These are phyloP conservation scores for Anthostomella pinea DNA, from an alignment of 2,329 filamentous ascomycete species.

Conservation along the genomic window DNA sequence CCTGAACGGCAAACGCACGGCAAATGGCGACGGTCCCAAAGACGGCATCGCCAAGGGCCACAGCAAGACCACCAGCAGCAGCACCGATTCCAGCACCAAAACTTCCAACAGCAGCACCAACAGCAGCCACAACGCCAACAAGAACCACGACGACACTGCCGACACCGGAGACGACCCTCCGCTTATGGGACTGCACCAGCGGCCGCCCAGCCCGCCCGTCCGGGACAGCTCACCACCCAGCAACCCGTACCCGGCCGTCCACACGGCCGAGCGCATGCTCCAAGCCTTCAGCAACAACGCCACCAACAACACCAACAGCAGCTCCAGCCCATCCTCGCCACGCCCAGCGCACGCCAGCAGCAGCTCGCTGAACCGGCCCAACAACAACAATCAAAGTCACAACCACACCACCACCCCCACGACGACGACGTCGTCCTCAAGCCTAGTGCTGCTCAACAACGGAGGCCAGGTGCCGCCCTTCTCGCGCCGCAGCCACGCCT, in stretches of 20 bases:
- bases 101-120: neutral
- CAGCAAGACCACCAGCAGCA: neutral
- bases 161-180: neutral
- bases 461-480: too few relatives aligned
- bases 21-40: neutral
- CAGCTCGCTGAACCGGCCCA: too few relatives aligned
- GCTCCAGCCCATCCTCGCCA: too few relatives aligned
- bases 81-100: neutral
- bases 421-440: neutral
- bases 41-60: constrained; percentile 1
- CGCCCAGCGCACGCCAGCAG: too few relatives aligned
- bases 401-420: too few relatives aligned
- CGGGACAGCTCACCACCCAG: constrained; percentile 4
- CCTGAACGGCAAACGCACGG: neutral
- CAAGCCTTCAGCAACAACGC: too few relatives aligned
- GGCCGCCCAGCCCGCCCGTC: constrained; percentile 3
- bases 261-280: constrained; percentile 1
- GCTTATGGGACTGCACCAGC: constrained; percentile 1
- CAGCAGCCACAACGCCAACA: neutral
- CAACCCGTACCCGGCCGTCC: constrained; percentile 4
- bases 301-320: too few relatives aligned
- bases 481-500: too few relatives aligned
- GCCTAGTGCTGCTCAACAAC: too few relatives aligned
- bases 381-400: too few relatives aligned
- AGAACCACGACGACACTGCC: neutral